Percentiles rank a stretch among this genome's conserved stretches.
Conservation (phyloP, 164 flowering plant species). For the Aristolochia contorta region DNA sequence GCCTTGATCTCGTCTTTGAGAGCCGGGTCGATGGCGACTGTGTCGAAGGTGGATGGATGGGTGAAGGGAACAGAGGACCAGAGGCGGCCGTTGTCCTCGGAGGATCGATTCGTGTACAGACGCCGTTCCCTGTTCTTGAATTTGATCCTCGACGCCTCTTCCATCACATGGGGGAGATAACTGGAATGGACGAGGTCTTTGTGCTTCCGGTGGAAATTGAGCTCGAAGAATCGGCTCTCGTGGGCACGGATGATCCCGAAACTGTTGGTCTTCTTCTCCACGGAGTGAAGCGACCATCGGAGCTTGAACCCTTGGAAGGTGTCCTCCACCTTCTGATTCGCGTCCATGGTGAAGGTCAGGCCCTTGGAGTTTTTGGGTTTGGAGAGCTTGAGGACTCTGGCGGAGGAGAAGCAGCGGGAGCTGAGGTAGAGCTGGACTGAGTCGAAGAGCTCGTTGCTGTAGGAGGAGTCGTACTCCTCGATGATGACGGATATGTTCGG, state of each 20-base stretch:
- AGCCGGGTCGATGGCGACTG: constrained; percentile 17
- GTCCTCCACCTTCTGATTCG: constrained; percentile 18
- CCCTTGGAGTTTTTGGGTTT: constrained; percentile 18
- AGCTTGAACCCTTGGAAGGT: constrained; percentile 12
- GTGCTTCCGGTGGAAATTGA: constrained; percentile 14
- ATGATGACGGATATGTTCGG: constrained; percentile 14
- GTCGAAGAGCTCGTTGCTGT: constrained; percentile 21
- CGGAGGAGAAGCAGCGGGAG: constrained; percentile 18
- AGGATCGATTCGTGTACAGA: constrained; percentile 18
- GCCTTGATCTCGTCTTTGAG: constrained; percentile 17
- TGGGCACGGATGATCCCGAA: constrained; percentile 3
- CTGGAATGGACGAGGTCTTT: constrained; percentile 9
- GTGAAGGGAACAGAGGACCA: constrained; percentile 20
- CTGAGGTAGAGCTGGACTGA: constrained; percentile 18
- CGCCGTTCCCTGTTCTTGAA: constrained; percentile 21
- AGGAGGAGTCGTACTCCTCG: constrained; percentile 21
- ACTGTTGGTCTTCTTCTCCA: constrained; percentile 14
- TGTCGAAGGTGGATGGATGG: constrained; percentile 22
- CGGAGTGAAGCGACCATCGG: constrained; percentile 15
- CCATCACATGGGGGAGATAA: constrained; percentile 19
- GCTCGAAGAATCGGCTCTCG: constrained; percentile 14
- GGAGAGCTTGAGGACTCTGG: constrained; percentile 15
- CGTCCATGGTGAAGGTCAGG: constrained; percentile 15
- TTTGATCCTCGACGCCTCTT: constrained; percentile 15
- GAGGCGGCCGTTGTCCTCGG: constrained; percentile 9